Base-by-base conservation (phyloP, 108 stramenopile genomes). In the Nitzschia sp. region DNA sequence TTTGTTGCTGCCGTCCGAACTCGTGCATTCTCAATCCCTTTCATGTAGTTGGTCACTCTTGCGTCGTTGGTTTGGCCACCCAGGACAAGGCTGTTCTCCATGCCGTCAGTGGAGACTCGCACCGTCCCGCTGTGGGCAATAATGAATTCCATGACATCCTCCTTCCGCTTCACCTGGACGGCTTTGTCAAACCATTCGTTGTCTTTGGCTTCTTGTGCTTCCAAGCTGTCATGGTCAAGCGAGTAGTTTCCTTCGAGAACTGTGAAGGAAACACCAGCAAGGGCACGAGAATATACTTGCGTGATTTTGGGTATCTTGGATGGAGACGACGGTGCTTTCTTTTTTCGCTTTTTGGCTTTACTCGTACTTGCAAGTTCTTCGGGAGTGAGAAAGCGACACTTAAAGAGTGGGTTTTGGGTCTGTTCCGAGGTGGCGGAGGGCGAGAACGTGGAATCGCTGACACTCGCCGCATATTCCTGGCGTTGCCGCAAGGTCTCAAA, bases 171-270 rank as follows among this genome's bases (percentile, higher is more conserved):
- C 9, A 89, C 85, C 13, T 58, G 41, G 27, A 33, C 30, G 23
- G 85, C 90, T 15, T 50, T 50, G 15, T 80, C 71, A 45, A 60
- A 66, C 88, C 88, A 94, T 13, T 83, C 89, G n/a, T 80, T 69
- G 53, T 78, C 68, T 50, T 63, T 54, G n/a, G 85, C 85, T 63
- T 82, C 82, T 45, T 80, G 77, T 0, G 79, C 81, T 38, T 84
- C 83, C 21, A 86, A 63, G 17, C 75, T 64, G 45, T 73, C 73
- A 33, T 53, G 44, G 28, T 87, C 77, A 2, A 92, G 44, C 9
- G 55, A 53, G 50, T 89, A 95, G 19, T 38, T 82, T 8, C 93
- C 93, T 28, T 82, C 82, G 3, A 92, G 74, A 1, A 92, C 87
- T 53, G 63, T 55, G 36, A 95, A 85, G n/a, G 57, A 61, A 25